phyloP scores from a whole-genome alignment of 768 basidiomycete genomes.

The Lactifluus echinatus region DNA sequence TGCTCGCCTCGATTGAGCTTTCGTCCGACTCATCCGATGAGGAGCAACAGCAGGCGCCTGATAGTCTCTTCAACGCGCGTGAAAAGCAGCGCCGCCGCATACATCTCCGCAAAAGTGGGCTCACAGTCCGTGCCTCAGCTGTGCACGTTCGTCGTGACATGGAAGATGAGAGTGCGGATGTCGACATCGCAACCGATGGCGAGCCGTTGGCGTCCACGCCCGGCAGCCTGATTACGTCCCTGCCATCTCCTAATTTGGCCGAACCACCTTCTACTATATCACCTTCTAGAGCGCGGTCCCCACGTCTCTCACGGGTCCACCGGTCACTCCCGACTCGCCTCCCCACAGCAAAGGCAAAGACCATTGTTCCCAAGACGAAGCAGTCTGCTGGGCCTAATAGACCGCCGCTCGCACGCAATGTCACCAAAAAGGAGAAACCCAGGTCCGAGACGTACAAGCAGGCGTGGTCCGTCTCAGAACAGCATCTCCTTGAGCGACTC shows the following conservation, averaged over 20 bases:
- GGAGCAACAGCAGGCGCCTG: constrained; percentile 33
- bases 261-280: background rate
- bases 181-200: constrained; percentile 37
- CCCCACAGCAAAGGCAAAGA: constrained; percentile 9
- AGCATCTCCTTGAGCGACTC: constrained; percentile 65
- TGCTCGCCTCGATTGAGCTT: constrained; percentile 28
- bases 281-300: background rate
- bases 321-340: background rate
- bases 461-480: constrained; percentile 68
- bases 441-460: constrained; percentile 77
- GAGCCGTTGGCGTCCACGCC: background rate
- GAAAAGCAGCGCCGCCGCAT: constrained; percentile 48
- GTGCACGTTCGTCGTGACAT: constrained; percentile 49
- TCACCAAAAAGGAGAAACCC: constrained; percentile 27
- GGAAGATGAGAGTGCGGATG: constrained; percentile 53
- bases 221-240: background rate
- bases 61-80: constrained; percentile 34
- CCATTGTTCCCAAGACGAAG: background rate
- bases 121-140: constrained; percentile 26
- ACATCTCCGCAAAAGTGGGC: constrained; percentile 36
- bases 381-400: background rate
- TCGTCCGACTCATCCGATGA: constrained; percentile 32
- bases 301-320: constrained; percentile 3
- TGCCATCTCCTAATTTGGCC: background rate
- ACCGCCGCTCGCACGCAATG: background rate